Conservation (phyloP, 2,329 filamentous ascomycete species). For the Aspergillus sp. region DNA sequence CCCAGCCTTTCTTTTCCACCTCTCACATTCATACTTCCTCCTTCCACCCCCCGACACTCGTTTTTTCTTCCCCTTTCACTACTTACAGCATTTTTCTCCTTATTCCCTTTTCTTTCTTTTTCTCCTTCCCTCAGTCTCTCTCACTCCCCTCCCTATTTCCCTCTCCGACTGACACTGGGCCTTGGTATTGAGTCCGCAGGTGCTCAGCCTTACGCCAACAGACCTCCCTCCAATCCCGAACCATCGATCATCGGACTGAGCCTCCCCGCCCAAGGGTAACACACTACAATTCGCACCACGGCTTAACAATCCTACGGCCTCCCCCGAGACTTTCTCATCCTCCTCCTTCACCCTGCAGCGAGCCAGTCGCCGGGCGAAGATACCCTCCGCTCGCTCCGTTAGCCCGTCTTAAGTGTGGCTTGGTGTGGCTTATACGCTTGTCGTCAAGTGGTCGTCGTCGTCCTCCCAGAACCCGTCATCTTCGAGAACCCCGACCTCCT, state of each 20-base stretch:
- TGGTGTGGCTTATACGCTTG: conserved; percentile 16
- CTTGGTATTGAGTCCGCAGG: conserved; percentile 11
- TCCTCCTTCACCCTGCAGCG: neutral
- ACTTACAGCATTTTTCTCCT: neutral
- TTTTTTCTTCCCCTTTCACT: conserved; percentile 1
- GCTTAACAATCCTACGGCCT: conserved; percentile 18
- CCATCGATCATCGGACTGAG: conserved; percentile 22
- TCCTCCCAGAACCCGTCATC: conserved; percentile 8
- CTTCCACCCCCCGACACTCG: neutral
- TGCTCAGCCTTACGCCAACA: conserved; percentile 21
- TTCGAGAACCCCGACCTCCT: conserved; percentile 16
- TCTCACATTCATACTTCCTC: conserved; percentile 6
- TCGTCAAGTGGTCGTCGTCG: conserved; percentile 3
- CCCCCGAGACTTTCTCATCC: neutral
- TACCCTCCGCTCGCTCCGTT: conserved; percentile 11
- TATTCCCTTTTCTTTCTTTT: conserved; percentile 1
- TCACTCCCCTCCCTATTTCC: neutral
- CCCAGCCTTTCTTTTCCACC: conserved; percentile 1
- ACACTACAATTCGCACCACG: conserved; percentile 23
- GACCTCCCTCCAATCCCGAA: conserved; percentile 5
- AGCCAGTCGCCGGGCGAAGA: neutral
- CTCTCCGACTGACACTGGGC: conserved; percentile 3
- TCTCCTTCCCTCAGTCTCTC: neutral
- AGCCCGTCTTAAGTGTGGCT: conserved; percentile 6
- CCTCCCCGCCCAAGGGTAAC: conserved; percentile 21